phyloP scores from a whole-genome alignment of 2,329 filamentous ascomycete species.

The Sclerotiophoma versabilis region DNA sequence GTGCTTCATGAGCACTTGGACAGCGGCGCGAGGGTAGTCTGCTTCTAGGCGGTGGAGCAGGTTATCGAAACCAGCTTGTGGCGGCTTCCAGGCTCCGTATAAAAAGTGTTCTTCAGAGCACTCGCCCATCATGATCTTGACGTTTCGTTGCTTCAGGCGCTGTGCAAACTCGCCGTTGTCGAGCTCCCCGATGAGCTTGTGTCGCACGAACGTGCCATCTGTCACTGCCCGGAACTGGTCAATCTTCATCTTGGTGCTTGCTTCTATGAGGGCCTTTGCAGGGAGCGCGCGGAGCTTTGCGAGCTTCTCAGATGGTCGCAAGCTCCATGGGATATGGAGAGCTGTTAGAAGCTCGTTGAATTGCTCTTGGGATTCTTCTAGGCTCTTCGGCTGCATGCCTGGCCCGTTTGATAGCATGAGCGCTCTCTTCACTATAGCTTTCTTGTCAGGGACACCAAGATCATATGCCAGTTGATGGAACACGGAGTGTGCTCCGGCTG shows the following conservation, averaged over 20 bases:
- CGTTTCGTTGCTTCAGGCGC: conserved; percentile 53
- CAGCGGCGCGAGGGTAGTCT: conserved; percentile 59
- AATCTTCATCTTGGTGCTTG: conserved; percentile 52
- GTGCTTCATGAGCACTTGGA: conserved; percentile 53
- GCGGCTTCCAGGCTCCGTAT: conserved; percentile 61
- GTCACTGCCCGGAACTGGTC: conserved; percentile 64
- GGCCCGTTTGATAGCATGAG: conserved; percentile 64
- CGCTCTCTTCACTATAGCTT: conserved; percentile 58
- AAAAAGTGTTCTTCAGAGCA: conserved; percentile 61
- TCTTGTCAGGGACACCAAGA: conserved; percentile 55
- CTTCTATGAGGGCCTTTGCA: conserved; percentile 51
- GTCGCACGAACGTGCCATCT: conserved; percentile 57
- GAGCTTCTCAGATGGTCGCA: conserved; percentile 56
- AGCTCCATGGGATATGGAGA: conserved; percentile 53
- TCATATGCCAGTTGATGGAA: conserved; percentile 67
- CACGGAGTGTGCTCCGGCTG: conserved; percentile 62
- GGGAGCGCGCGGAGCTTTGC: conserved; percentile 52
- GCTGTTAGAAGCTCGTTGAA: conserved; percentile 59
- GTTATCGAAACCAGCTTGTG: conserved; percentile 50
- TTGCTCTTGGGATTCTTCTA: conserved; percentile 58
- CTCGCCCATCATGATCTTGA: conserved; percentile 62
- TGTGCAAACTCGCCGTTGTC: conserved; percentile 58
- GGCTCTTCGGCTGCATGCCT: conserved; percentile 60
- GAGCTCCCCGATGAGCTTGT: conserved; percentile 55
- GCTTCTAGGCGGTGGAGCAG: conserved; percentile 58